Evolutionary conservation across 2,329 filamentous ascomycete species (phyloP).

Genomic region (Reticulascus tulasneorum): DNA sequence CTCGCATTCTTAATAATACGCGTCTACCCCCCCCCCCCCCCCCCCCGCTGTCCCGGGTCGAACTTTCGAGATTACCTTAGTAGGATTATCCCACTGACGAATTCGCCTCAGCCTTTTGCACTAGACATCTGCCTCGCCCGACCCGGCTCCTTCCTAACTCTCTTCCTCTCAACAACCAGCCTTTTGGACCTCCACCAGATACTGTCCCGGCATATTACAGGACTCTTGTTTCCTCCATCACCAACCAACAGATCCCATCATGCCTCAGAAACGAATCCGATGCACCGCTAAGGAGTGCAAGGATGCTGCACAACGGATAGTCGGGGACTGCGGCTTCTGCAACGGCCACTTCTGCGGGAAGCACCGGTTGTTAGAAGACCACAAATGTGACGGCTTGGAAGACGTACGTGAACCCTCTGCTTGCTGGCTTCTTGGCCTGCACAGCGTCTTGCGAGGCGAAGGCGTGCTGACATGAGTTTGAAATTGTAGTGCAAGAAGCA

Average conservation of each 20-base stretch:
- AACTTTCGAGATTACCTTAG: too few species aligned
- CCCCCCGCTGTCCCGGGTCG: too few species aligned
- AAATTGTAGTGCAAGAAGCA: slow-evolving; percentile 80
- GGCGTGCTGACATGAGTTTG: slow-evolving; percentile 29
- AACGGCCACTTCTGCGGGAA: slow-evolving; percentile 90
- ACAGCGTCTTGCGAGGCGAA: slow-evolving; percentile 28
- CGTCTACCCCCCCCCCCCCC: too few species aligned
- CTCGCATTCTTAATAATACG: too few species aligned
- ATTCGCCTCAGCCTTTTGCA: too few species aligned
- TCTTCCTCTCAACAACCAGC: background rate
- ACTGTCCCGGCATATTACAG: too few species aligned
- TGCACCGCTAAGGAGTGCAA: slow-evolving; percentile 90
- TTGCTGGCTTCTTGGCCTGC: slow-evolving; percentile 37
- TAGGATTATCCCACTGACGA: too few species aligned
- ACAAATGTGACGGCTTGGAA: slow-evolving; percentile 89
- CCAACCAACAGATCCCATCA: slow-evolving; percentile 26
- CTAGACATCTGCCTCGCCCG: too few species aligned
- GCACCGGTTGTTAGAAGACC: slow-evolving; percentile 89
- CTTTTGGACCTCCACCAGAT: background rate
- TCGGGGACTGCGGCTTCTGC: slow-evolving; percentile 96
- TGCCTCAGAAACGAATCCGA: slow-evolving; percentile 73
- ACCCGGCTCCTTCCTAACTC: slow-evolving; percentile 2
- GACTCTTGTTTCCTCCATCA: slow-evolving; percentile 1
- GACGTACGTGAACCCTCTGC: slow-evolving; percentile 50
- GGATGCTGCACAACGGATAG: slow-evolving; percentile 82